Evolutionary conservation across 1,284 basidiomycete species (phyloP).

Genomic region (Cystobasidium pallidum): DNA sequence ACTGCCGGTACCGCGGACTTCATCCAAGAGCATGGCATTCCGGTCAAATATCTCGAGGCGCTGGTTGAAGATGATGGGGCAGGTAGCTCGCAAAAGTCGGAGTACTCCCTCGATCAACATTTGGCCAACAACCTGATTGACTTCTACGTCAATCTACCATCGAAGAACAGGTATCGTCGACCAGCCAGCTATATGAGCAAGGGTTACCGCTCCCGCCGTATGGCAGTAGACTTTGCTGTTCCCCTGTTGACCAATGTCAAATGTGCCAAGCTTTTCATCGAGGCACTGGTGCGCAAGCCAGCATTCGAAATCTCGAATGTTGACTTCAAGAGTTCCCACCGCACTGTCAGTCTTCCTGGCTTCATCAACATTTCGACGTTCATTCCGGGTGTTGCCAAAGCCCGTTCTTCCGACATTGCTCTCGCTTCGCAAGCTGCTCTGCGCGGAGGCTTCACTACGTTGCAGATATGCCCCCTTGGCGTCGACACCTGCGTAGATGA

Average conservation of each 20-base stretch:
- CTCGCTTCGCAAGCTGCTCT: constrained; percentile 77
- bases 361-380: constrained; percentile 87
- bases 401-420: constrained; percentile 68
- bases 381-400: constrained; percentile 71
- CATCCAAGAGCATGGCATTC: constrained; percentile 74
- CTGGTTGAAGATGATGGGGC: constrained; percentile 70
- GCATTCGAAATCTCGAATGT: constrained; percentile 81
- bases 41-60: constrained; percentile 80
- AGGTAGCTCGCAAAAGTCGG: constrained; percentile 78
- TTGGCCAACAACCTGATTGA: constrained; percentile 94
- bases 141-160: constrained; percentile 99
- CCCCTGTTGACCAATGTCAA: constrained; percentile 99
- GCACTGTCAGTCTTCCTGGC: constrained; percentile 88
- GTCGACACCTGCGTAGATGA: constrained; percentile 68
- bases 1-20: constrained; percentile 97
- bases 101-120: constrained; percentile 93
- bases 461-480: constrained; percentile 76
- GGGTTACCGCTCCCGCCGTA: constrained; percentile 93
- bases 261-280: constrained; percentile 94
- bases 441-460: constrained; percentile 82
- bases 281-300: constrained; percentile 88
- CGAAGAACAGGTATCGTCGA: constrained; percentile 95
- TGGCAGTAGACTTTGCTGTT: constrained; percentile 99
- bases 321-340: constrained; percentile 93
- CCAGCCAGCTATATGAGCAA: constrained; percentile 96